Evolutionary conservation across 2,329 filamentous ascomycete species (phyloP).

Genomic region (Blastomyces silverae): DNA sequence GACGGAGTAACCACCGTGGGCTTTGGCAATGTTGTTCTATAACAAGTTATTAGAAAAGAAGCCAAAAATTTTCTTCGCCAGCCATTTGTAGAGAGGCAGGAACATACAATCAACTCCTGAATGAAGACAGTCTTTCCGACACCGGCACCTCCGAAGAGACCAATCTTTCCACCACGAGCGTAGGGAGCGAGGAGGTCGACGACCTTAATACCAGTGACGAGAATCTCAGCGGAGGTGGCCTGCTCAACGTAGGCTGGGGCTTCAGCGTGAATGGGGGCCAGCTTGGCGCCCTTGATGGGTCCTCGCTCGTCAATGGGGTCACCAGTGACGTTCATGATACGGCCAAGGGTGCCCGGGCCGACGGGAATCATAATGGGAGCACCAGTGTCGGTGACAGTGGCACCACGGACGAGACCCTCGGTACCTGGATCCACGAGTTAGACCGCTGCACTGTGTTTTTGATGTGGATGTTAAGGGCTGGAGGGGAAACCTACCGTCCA

Average conservation of each 20-base stretch:
- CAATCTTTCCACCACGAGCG: slow-evolving; percentile 99
- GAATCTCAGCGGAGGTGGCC: slow-evolving; percentile 91
- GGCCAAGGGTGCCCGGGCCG: slow-evolving; percentile 85
- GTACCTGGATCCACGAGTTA: slow-evolving; percentile 59
- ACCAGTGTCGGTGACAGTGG: slow-evolving; percentile 79
- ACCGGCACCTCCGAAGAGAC: slow-evolving; percentile 99
- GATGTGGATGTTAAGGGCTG: not conserved
- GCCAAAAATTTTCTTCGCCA: slow-evolving; percentile 10
- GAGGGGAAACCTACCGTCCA: slow-evolving; percentile 72
- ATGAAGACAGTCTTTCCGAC: slow-evolving; percentile 99
- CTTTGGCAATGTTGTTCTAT: slow-evolving; percentile 99
- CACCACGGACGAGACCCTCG: slow-evolving; percentile 96
- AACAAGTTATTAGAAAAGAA: slow-evolving; percentile 15
- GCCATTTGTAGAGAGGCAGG: slow-evolving; percentile 16
- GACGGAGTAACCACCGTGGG: slow-evolving; percentile 99
- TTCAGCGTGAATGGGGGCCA: slow-evolving; percentile 86
- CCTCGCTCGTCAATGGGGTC: slow-evolving; percentile 99
- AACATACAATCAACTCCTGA: slow-evolving; percentile 86
- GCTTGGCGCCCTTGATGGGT: slow-evolving; percentile 89
- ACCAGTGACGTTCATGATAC: slow-evolving; percentile 99
- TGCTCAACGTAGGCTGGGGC: slow-evolving; percentile 89
- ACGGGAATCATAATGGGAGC: slow-evolving; percentile 94
- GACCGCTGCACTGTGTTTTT: slow-evolving; percentile 8
- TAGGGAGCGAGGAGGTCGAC: slow-evolving; percentile 98
- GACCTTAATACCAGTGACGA: slow-evolving; percentile 99